Base-by-base conservation (phyloP, 495 filamentous ascomycete species). In the Lentithecium fluviatile region DNA sequence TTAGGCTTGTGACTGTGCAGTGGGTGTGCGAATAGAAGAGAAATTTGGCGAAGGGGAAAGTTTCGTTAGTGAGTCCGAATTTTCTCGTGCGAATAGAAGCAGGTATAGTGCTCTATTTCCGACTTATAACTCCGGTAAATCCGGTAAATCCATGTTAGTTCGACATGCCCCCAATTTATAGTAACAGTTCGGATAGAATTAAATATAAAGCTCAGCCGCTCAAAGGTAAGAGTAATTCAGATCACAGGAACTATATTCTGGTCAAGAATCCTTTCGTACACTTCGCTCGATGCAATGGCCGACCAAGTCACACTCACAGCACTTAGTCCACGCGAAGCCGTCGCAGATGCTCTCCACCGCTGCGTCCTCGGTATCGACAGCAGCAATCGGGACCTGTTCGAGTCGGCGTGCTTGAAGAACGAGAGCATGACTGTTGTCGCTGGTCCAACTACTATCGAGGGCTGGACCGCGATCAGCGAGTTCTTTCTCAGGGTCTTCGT, bases 321-420 rank as follows among this genome's bases (percentile, higher is more conserved):
- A 19, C 50, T 64, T 25, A 60, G 2, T 21, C 42, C 60, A 21
- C 55, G 61, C 46, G 65, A 68, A 50, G 61, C 65, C 56, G 59
- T 68, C 37, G 43, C 47, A 29, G 65, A 68, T 37, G 60, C 65
- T 26, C 45, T 68, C 19, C 59, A 68, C 62, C 65, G 65, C 56
- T 48, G 56, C 52, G 26, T 64, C 60, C 58, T 60, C 51, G 65
- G 53, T 32, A 50, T 60, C 52, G 65, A 68, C 56, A 50, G 15
- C 52, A 57, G 55, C 45, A 58, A 68, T 52, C 42, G 23, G n/a
- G 46, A 10, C 26, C 45, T 68, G 12, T 60, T 64, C 46, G 56
- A 59, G 21, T 64, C 65, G 13, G 61, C 43, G 15, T 61, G 45
- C 40, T 43, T 51, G 45, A 52, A 48, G 52, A 37, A 60, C 43